phyloP scores from a whole-genome alignment of 768 basidiomycete genomes.

The Hericium alpestre region DNA sequence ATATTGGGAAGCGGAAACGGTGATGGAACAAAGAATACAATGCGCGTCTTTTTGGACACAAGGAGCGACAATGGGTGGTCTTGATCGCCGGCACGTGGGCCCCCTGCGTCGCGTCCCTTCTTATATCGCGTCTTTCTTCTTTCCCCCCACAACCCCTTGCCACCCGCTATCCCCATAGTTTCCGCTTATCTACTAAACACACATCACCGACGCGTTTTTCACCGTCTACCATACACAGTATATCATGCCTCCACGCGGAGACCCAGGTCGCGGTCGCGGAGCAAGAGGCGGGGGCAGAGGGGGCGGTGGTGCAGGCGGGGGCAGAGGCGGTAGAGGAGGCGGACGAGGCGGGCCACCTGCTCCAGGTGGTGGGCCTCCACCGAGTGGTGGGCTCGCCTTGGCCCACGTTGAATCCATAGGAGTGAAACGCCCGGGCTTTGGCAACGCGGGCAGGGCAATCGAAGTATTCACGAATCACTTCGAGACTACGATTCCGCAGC shows the following conservation, averaged over 20 bases:
- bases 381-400: conserved; percentile 15
- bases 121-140: no score
- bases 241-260: neutral
- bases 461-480: conserved; percentile 53
- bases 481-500: conserved; percentile 45
- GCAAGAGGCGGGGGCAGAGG: conserved; percentile 3
- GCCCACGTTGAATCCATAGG: conserved; percentile 44
- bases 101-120: no score
- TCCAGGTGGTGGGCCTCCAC: conserved; percentile 19
- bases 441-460: conserved; percentile 39
- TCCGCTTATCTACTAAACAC: neutral
- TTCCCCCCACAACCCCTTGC: neutral
- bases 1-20: neutral
- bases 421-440: conserved; percentile 58
- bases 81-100: neutral
- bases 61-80: neutral
- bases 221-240: neutral
- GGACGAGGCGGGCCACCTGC: conserved; percentile 8
- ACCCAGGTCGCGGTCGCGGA: neutral
- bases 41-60: neutral
- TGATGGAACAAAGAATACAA: neutral
- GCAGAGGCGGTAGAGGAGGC: conserved; percentile 10
- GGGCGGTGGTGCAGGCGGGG: conserved; percentile 5
- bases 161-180: neutral
- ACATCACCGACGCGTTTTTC: neutral